These are phyloP conservation scores for Yueomyces sp. DNA, from an alignment of 805 yeast genomes.

Conservation along the genomic window DNA sequence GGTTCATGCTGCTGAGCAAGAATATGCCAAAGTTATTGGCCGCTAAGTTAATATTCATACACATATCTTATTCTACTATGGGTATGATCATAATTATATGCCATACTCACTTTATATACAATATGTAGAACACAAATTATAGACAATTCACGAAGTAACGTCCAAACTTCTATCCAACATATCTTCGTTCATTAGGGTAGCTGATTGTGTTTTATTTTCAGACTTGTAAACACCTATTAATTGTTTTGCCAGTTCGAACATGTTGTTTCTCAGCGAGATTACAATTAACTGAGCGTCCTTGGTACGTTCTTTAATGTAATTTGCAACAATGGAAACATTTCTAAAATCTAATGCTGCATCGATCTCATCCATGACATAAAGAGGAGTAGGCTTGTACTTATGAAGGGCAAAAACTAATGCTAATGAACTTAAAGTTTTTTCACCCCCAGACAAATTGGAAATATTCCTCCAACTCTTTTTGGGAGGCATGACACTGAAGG, in stretches of 20 bases:
- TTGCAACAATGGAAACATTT: constrained; percentile 94
- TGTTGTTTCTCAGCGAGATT: constrained; percentile 86
- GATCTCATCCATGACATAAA: constrained; percentile 97
- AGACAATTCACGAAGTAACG: not conserved
- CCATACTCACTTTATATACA: not conserved
- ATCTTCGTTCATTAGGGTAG: constrained; percentile 59
- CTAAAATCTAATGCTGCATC: constrained; percentile 97
- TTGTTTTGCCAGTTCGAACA: constrained; percentile 94
- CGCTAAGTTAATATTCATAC: constrained; percentile 1
- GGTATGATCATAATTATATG: too few species aligned
- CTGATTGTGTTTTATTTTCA: constrained; percentile 78
- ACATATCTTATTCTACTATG: too few species aligned
- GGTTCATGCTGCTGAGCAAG: constrained; percentile 48
- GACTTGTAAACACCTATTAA: constrained; percentile 92
- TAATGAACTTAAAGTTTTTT: constrained; percentile 85
- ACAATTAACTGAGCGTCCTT: constrained; percentile 95
- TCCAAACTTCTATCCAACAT: constrained; percentile 12
- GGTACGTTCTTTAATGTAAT: constrained; percentile 89
- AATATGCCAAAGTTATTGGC: constrained; percentile 31
- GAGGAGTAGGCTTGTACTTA: constrained; percentile 90
- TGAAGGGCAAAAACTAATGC: constrained; percentile 95
- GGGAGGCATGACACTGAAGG: constrained; percentile 98
- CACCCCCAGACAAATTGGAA: constrained; percentile 93
- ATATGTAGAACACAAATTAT: not conserved
- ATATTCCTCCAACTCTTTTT: constrained; percentile 96